Evolutionary conservation across 2,329 filamentous ascomycete genomes (phyloP), one percentile per base, ranked within the genome.

Genomic region (Fusarium hainanense): DNA sequence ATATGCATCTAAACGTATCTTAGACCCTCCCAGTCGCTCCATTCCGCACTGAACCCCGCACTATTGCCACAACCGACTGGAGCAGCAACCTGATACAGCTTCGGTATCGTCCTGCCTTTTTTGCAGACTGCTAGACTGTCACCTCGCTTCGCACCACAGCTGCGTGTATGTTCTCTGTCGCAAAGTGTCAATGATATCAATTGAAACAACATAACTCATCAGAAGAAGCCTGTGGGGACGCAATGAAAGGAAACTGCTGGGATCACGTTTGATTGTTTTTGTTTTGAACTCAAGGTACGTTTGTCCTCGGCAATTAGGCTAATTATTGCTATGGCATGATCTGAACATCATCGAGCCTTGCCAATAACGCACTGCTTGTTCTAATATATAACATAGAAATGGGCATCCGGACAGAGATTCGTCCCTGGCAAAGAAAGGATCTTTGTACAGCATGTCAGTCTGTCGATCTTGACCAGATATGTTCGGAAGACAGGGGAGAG

Each of bases 341-440:
- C 37, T 13, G 6, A 11, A 2, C 4, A 13, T 13, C 18, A n/a
- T 41, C 37, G n/a, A 20, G 37, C 37, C 6, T 41, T 20, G 14
- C n/a, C 20, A 14, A 41, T 20, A 1, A 5, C 6, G 18, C 10
- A n/a, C n/a, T 41, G 11, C 18, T 5, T 12, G 18, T n/a, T 41
- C 37, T 11, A 41, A n/a, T 20, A 1, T 8, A 10, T 10, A 13
- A 8, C 6, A 41, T 7, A 41, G 3, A 41, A 7, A n/a, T 41
- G 37, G n/a, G 10, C 18, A 1, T 6, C 13, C 7, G n/a, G n/a
- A 3, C 37, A 20, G 11, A 41, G 7, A 2, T 4, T 6, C 0
- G 1, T 13, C 27, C 3, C 4, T 41, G 37, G 37, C 37, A 41
- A 41, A 13, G 6, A 6, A 20, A 41, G 12, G 37, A 41, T 8